Evolutionary conservation across 1,139 yeast genomes (phyloP), one percentile per base, ranked within the genome.

Genomic region (Diutina sp.): DNA sequence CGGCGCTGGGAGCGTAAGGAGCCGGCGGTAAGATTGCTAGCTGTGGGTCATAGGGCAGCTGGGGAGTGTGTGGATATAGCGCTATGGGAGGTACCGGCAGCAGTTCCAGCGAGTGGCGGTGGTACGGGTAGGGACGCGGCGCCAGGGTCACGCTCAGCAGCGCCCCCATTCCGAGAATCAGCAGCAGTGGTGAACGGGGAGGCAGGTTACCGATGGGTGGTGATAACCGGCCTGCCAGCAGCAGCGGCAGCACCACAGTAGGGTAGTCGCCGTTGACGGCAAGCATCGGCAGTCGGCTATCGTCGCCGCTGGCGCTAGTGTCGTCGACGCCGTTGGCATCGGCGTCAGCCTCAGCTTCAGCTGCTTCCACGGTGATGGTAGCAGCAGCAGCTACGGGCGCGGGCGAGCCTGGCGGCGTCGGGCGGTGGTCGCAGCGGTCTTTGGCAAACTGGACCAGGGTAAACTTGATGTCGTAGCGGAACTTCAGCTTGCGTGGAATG

Each of bases 401-500:
- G 3, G 38, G 38, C 3, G 38, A 32, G 12, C 12, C 38, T 7
- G 30, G 51, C 38, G 14, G n/a, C 35, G 32, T 11, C 35, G 51
- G 28, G 29, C 38, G 52, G 7, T 60, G 58, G 53, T 62, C 64
- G 30, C 64, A 62, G 9, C 64, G 60, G 61, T 76, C 80, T 55
- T 66, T 69, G 45, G 64, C 67, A 59, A 76, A 75, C 11, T 58
- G 55, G 2, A 65, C 67, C 6, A 58, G 38, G 6, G 55, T 59
- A 57, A 66, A 66, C 52, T 59, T 58, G 55, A 50, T 50, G 18
- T 50, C 53, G 44, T 50, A 66, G 60, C 46, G 56, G 54, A 32
- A 57, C 44, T 50, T 50, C 53, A 50, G 53, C 45, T 50, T 50
- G 46, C 47, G 38, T 3, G 48, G 46, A 14, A 38, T 53, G 4